Evolutionary conservation across 202 grass and related monocot species (phyloP), one percentile per base, ranked within the genome.

Genomic region (Cymbopogon flexuosus): DNA sequence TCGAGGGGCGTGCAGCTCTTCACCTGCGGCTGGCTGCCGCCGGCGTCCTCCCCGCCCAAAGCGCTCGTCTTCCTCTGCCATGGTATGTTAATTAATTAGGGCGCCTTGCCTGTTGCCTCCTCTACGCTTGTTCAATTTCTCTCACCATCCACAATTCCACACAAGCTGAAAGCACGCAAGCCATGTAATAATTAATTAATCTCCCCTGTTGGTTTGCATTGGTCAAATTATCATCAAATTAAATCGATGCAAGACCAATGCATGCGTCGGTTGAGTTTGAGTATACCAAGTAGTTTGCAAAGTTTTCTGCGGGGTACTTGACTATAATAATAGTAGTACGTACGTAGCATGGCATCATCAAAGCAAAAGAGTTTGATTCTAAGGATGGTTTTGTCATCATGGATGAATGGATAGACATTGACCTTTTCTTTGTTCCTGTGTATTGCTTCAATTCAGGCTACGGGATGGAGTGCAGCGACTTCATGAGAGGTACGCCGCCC

Each of bases 51-150:
- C 54, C 78, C 92, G 14, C 84, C 92, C 30, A 98, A 91, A 64
- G 95, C 95, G 56, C 92, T 98, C 29, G 77, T 98, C 88, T 98
- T 98, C 82, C 95, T 98, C 16, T 98, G 95, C 72, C 92, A 98
- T 76, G 95, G 77, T 78, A 14, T 2, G 34, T 37, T 2, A 0
- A 27, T 27, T 27, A 27, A 27, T 27, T 27, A 27, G 27, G 11
- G 54, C 36, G 27, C 27, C 27, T 27, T 37, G 36, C 19, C 21
- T 11, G 47, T 22, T 22, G 21, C 3, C 6, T 58, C n/a, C 54
- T 51, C 47, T n/a, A n/a, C 47, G 6, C 47, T 51, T 27, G 27
- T 27, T 18, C 1, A 51, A 18, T 18, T 7, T 51, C 47, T 51
- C 46, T 51, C 46, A 43, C 10, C 11, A 46, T 14, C 11, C 11